phyloP scores from a whole-genome alignment of 805 yeast species.

The Candida ponderosae region DNA sequence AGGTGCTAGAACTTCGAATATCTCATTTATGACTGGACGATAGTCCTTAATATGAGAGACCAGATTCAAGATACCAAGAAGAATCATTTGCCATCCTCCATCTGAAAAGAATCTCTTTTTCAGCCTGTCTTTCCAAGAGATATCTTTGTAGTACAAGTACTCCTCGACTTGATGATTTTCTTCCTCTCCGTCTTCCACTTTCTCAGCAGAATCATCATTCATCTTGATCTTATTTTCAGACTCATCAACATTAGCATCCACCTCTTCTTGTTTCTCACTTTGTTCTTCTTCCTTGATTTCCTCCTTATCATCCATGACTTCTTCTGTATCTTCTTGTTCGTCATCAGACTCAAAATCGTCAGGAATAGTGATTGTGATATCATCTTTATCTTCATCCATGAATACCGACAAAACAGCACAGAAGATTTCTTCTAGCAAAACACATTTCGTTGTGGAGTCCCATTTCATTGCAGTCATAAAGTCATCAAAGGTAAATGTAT shows the following conservation, averaged over 20 bases:
- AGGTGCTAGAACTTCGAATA: constrained; percentile 54
- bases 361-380: constrained; percentile 21
- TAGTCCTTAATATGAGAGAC: constrained; percentile 53
- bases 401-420: constrained; percentile 54
- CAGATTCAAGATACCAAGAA: constrained; percentile 63
- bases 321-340: constrained; percentile 3
- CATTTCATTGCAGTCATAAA: constrained; percentile 40
- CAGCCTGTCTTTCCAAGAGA: constrained; percentile 73
- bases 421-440: constrained; percentile 57
- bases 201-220: constrained; percentile 13
- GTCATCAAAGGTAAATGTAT: constrained; percentile 75
- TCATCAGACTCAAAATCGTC: constrained; percentile 13
- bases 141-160: constrained; percentile 46
- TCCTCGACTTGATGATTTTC: constrained; percentile 23
- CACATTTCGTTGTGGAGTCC: constrained; percentile 44
- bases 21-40: constrained; percentile 37
- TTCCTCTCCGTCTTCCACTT: constrained; percentile 18
- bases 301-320: constrained; percentile 8
- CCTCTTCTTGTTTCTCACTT: no score
- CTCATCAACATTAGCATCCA: no score
- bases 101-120: constrained; percentile 68
- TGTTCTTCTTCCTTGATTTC: constrained; percentile 1
- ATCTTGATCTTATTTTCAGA: no score
- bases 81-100: constrained; percentile 77
- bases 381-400: constrained; percentile 35